Evolutionary conservation across 371 early-diverging fungal species (phyloP).

Genomic region (Mortierella sp.): DNA sequence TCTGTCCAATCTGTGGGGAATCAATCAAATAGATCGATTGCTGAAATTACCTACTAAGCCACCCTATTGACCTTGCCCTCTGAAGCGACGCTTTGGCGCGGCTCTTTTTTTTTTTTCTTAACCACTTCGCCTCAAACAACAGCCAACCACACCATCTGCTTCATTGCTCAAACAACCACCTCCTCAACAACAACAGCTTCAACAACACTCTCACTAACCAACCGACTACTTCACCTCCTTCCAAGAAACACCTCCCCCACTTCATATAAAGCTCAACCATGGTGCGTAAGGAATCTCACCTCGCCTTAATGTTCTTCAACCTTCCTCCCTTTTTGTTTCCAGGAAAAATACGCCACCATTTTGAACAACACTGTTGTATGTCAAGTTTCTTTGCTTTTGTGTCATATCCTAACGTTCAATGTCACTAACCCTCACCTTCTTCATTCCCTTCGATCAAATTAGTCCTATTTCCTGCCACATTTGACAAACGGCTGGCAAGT

Average conservation of each 20-base stretch:
- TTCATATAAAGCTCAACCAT: background rate
- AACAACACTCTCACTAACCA: background rate
- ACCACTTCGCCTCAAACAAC: constrained; percentile 3
- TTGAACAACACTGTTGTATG: background rate
- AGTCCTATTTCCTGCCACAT: constrained; percentile 86
- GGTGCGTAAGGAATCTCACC: background rate
- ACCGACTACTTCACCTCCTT: background rate
- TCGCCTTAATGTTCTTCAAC: background rate
- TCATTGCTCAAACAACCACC: background rate
- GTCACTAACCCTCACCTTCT: background rate
- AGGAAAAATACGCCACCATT: background rate
- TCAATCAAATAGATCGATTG: no score
- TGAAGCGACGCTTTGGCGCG: no score
- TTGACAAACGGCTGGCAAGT: constrained; percentile 93
- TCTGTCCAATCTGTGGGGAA: no score
- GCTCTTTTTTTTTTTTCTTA: background rate
- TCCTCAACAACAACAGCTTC: background rate
- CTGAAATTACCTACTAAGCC: background rate
- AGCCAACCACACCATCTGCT: background rate
- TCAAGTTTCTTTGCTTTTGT: background rate
- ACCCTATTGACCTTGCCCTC: background rate
- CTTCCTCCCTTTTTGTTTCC: background rate
- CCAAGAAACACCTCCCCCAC: no score
- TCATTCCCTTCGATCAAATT: background rate
- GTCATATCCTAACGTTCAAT: no score